Evolutionary conservation across 352 stramenopile genomes (phyloP).

Genomic region (Pythium phragmiticola): DNA sequence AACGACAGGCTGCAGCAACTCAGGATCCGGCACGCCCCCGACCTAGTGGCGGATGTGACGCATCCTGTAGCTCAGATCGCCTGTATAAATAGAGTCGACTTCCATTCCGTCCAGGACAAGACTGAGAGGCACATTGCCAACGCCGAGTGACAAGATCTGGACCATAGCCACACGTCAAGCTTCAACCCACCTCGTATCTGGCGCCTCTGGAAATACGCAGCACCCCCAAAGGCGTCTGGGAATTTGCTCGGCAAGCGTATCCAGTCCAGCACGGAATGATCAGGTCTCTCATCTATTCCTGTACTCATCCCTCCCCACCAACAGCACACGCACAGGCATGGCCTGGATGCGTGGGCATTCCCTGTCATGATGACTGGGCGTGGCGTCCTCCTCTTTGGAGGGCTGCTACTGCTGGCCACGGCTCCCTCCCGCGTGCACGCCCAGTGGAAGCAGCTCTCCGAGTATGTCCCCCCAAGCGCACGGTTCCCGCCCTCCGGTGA

Average conservation of each 20-base stretch:
- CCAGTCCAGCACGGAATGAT: neutral
- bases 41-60: neutral
- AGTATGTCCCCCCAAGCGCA: slow-evolving; percentile 21
- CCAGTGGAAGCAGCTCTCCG: slow-evolving; percentile 60
- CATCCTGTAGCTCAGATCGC: neutral
- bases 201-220: too few relatives aligned
- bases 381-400: neutral
- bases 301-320: neutral
- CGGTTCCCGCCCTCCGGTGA: neutral
- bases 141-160: too few relatives aligned
- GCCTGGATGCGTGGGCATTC: neutral
- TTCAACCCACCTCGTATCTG: too few relatives aligned
- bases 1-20: neutral
- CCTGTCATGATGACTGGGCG: neutral
- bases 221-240: too few relatives aligned
- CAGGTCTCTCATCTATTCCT: slow-evolving; percentile 4
- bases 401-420: neutral
- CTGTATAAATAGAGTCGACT: neutral
- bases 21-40: neutral
- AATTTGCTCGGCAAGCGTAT: neutral
- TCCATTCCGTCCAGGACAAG: neutral
- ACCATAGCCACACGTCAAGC: too few relatives aligned
- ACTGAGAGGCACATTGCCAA: neutral
- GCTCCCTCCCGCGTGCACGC: slow-evolving; percentile 1
- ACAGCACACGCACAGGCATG: neutral